These are phyloP conservation scores for Daedaleopsis sinensis DNA, from an alignment of 768 basidiomycete species.

Conservation along the genomic window DNA sequence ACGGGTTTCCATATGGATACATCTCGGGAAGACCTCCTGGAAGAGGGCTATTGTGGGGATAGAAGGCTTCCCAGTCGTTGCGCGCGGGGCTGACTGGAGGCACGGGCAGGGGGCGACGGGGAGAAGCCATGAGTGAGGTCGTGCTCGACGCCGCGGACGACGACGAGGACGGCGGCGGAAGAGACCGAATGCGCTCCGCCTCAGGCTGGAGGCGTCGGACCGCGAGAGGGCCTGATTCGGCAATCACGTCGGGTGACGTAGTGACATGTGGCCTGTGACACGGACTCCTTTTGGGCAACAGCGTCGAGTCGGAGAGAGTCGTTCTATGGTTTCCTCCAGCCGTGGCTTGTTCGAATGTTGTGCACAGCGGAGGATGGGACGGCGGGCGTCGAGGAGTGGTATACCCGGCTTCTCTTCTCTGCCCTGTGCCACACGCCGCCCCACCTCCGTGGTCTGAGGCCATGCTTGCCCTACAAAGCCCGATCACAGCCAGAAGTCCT, in stretches of 20 bases:
- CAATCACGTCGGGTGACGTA: constrained; percentile 13
- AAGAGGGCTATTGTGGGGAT: constrained; percentile 11
- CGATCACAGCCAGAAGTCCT: background rate
- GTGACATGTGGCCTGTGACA: constrained; percentile 12
- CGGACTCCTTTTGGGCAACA: too few species aligned
- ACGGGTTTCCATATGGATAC: constrained; percentile 27
- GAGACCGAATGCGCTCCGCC: constrained; percentile 10
- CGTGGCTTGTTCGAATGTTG: too few species aligned
- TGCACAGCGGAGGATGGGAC: background rate
- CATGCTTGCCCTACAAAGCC: background rate
- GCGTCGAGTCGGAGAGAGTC: too few species aligned
- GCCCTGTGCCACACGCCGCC: background rate
- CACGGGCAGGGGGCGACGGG: constrained; percentile 36
- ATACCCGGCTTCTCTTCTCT: background rate
- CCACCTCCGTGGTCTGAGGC: background rate
- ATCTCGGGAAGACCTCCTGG: constrained; percentile 21
- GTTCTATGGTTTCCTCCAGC: too few species aligned
- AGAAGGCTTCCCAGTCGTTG: constrained; percentile 12
- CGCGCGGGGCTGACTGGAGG: constrained; percentile 24
- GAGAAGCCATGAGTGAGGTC: constrained; percentile 25
- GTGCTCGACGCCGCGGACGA: constrained; percentile 14
- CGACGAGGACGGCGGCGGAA: constrained; percentile 6
- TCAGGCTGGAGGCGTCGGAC: constrained; percentile 9
- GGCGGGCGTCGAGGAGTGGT: background rate
- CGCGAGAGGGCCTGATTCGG: constrained; percentile 19